phyloP scores from a whole-genome alignment of 371 early-diverging fungal species.

The Mucor lusitanicus region DNA sequence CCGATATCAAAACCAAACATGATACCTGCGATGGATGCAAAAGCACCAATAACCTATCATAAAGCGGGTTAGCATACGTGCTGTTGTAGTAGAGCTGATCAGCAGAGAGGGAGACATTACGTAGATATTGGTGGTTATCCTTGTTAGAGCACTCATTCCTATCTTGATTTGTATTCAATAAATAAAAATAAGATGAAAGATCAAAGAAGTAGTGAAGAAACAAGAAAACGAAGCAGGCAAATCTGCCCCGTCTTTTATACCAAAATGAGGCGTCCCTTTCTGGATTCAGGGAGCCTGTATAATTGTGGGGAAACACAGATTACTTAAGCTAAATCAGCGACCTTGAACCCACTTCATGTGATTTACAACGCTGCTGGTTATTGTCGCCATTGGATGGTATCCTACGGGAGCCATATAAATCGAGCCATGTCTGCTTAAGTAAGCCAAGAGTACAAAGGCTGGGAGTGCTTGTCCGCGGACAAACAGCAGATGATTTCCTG shows the following conservation, averaged over 20 bases:
- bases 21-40: constrained; percentile 63
- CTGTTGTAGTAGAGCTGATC: too few species aligned
- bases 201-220: background rate
- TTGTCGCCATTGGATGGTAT: background rate
- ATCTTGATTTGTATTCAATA: background rate
- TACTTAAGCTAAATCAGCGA: background rate
- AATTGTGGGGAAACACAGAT: constrained; percentile 4
- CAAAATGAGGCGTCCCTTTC: background rate
- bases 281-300: background rate
- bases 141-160: constrained; percentile 13
- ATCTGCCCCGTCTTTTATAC: background rate
- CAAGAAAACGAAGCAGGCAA: background rate
- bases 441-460: background rate
- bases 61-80: background rate
- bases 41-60: constrained; percentile 49
- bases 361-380: background rate
- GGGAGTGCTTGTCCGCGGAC: background rate
- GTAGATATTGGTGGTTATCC: constrained; percentile 40
- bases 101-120: constrained; percentile 7
- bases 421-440: background rate
- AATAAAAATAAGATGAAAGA: too few species aligned
- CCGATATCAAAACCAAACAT: constrained; percentile 68
- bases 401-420: background rate
- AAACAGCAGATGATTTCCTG: background rate
- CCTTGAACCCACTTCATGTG: background rate